A percentile compares a stretch with the other conserved stretches of the same genome.
phyloP scores from a whole-genome alignment of 2,329 filamentous ascomycete genomes.

The Sclerotinia spermophila region DNA sequence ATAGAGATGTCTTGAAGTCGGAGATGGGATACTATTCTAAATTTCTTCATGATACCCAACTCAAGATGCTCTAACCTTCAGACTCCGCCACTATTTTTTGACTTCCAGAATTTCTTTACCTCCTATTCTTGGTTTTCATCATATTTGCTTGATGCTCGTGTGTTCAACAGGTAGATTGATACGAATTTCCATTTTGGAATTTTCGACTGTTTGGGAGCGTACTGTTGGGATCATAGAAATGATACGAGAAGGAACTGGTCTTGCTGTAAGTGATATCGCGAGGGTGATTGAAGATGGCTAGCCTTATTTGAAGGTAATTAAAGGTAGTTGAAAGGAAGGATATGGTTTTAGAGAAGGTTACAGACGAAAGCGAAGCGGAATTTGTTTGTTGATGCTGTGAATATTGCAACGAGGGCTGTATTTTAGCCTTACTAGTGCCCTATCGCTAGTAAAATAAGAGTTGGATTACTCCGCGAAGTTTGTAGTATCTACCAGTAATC shows the following conservation, averaged over 20 bases:
- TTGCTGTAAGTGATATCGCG: background rate
- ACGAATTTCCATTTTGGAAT: background rate
- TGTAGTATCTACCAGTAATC: background rate
- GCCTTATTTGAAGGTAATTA: background rate
- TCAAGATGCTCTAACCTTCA: background rate
- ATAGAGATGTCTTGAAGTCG: background rate
- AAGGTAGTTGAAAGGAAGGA: background rate
- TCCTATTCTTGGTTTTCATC: background rate
- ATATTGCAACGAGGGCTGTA: background rate
- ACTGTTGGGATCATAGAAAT: background rate
- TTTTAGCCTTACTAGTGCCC: background rate
- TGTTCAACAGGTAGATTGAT: background rate
- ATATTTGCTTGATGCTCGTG: background rate
- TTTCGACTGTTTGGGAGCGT: background rate
- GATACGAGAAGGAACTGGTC: no score
- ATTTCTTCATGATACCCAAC: background rate
- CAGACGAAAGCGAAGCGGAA: background rate
- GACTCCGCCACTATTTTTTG: background rate
- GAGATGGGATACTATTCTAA: background rate
- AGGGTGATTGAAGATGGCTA: background rate
- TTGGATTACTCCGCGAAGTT: background rate
- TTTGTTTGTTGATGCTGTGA: background rate
- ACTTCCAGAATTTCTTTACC: background rate
- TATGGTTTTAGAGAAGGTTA: background rate
- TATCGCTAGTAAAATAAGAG: background rate